Base-by-base conservation (phyloP, 2,329 filamentous ascomycete species). In the Cordyceps pruinosa region DNA sequence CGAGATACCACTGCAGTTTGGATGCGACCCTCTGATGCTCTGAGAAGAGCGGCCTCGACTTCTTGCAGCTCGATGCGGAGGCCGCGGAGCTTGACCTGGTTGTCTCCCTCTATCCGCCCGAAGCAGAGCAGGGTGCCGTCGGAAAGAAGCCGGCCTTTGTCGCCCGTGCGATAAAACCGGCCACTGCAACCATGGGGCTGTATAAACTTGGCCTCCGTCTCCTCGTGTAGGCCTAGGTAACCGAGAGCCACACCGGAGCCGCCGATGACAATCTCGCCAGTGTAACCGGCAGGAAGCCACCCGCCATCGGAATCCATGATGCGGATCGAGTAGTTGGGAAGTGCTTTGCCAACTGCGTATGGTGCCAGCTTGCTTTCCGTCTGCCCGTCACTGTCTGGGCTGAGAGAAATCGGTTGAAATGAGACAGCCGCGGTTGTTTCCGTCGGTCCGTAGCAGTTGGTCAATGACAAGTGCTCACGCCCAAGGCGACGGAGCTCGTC, bases 21-120 rank as follows among this genome's bases (percentile, higher is more conserved):
- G 13, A 48, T 15, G 5, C 21, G 12, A 4, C 50, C 50, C 2
- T 39, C 7, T 5, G 50, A 32, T 3, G 26, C 23, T 21, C 58
- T 21, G 26, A 68, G 12, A 3, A 70, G 61, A 5, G 56, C 60
- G 15, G 50, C 56, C 41, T 66, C 66, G 2, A 71, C 56, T 2
- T 81, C 78, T 2, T 63, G 59, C 0, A 81, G 64, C 8, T 81
- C 77, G 25, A 79, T 71, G 1, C 75, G 67, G 6, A 73, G 47
- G 0, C 75, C 75, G 1, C 69, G 66, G 3, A 79, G 63, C 61
- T 79, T 79, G 59, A 78, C 61, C 32, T 76, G 72, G 0, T 67
- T 70, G 60, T 77, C 73, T 1, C 70, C 72, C 1, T 45, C 63
- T 5, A 72, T 69, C 2, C 74, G 70, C 2, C 71, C 69, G 5